These are phyloP conservation scores for Orbilia oligospora DNA, from an alignment of 2,329 filamentous ascomycete species.

Conservation along the genomic window DNA sequence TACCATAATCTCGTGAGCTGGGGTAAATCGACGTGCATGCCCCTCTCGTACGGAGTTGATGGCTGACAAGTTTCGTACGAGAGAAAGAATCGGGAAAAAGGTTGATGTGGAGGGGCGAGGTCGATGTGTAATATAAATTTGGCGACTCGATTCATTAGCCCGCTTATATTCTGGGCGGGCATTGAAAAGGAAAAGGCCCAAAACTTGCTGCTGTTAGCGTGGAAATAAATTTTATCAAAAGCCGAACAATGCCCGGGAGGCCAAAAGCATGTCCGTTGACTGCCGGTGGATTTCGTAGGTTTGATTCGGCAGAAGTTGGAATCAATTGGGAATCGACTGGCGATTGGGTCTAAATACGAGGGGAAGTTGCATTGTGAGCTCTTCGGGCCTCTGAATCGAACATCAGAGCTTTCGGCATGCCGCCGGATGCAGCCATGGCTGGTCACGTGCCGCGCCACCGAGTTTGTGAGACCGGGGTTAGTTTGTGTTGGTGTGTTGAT, in stretches of 20 bases:
- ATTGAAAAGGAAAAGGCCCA: conserved; percentile 27
- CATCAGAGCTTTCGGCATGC: conserved; percentile 9
- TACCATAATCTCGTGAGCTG: conserved; percentile 59
- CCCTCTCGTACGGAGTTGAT: conserved; percentile 60
- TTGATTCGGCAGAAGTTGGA: conserved; percentile 14
- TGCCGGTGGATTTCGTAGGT: background rate
- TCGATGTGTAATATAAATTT: conserved; percentile 55
- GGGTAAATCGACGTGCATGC: conserved; percentile 55
- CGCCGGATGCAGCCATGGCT: conserved; percentile 15
- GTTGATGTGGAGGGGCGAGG: conserved; percentile 46
- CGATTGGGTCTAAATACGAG: background rate
- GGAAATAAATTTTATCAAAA: conserved; percentile 6
- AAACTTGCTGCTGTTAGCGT: conserved; percentile 24
- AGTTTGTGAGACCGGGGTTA: too few species aligned
- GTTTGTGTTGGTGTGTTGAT: too few species aligned
- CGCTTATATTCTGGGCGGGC: conserved; percentile 44
- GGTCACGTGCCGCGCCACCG: background rate
- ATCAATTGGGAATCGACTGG: background rate
- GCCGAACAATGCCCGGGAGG: conserved; percentile 1
- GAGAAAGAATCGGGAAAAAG: conserved; percentile 51
- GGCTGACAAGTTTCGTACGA: conserved; percentile 55
- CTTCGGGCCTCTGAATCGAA: background rate
- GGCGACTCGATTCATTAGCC: conserved; percentile 42
- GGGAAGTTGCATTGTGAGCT: background rate
- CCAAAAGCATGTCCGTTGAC: conserved; percentile 21